A percentile compares a stretch with the other conserved stretches of the same genome.
phyloP scores from a whole-genome alignment of 2,329 filamentous ascomycete species.

The Talaromyces islandicus region DNA sequence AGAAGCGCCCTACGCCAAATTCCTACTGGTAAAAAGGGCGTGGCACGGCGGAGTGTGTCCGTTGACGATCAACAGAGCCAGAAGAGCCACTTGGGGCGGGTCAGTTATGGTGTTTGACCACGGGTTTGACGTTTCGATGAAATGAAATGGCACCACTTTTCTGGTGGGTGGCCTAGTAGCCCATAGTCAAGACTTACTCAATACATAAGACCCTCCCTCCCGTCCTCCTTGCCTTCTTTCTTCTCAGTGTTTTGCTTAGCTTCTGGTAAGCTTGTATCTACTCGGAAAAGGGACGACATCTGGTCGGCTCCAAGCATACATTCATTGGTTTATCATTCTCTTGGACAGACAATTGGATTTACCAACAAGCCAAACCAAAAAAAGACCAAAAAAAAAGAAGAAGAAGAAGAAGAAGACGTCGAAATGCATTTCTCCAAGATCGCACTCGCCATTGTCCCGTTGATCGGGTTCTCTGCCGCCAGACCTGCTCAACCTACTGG shows the following conservation, averaged over 20 bases:
- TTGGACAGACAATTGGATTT: neutral
- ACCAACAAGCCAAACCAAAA: neutral
- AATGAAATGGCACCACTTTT: neutral
- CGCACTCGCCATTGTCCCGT: neutral
- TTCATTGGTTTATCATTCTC: neutral
- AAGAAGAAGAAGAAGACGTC: neutral
- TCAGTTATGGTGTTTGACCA: neutral
- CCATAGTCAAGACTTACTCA: neutral
- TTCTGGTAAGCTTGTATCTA: neutral
- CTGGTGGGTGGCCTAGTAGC: neutral
- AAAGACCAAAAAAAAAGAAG: neutral
- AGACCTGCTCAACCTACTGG: conserved; percentile 4
- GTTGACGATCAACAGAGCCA: neutral
- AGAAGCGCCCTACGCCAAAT: neutral
- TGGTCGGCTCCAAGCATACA: neutral
- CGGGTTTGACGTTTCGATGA: neutral
- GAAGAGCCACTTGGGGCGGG: neutral
- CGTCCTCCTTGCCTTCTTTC: neutral
- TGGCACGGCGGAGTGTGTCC: neutral
- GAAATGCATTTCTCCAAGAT: conserved; percentile 5
- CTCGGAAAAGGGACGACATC: neutral
- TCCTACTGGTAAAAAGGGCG: neutral
- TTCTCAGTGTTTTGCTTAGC: neutral
- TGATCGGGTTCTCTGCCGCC: conserved; percentile 5
- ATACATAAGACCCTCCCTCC: neutral